These are phyloP conservation scores for Geotrichum bryndzae DNA, from an alignment of 1,139 yeast genomes.

Conservation along the genomic window DNA sequence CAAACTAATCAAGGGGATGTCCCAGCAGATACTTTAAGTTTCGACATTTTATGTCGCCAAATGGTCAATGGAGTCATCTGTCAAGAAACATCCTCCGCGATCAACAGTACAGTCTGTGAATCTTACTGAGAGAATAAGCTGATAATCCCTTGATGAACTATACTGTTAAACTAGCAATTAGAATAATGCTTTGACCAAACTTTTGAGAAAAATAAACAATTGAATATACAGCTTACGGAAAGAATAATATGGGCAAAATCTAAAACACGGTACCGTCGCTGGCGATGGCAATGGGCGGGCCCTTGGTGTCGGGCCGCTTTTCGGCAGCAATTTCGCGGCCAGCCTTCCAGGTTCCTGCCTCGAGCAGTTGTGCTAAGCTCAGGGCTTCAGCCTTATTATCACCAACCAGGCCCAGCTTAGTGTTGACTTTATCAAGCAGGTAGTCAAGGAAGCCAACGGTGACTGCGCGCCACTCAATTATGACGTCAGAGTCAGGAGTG, in stretches of 20 bases:
- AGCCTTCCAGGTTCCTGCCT: conserved; percentile 61
- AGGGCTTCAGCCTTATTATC: conserved; percentile 34
- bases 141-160: too few relatives aligned
- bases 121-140: too few relatives aligned
- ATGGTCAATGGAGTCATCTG: too few relatives aligned
- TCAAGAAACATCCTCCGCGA: too few relatives aligned
- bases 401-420: conserved; percentile 33
- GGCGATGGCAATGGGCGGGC: conserved; percentile 53
- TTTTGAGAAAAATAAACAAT: neutral
- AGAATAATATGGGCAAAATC: neutral
- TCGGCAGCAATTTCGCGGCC: conserved; percentile 51
- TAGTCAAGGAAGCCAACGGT: conserved; percentile 51
- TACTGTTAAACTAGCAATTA: too few relatives aligned
- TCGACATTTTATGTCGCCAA: too few relatives aligned
- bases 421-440: conserved; percentile 45
- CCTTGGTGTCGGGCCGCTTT: conserved; percentile 44
- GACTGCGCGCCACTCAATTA: conserved; percentile 60
- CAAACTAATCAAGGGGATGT: too few relatives aligned
- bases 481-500: conserved; percentile 48
- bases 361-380: conserved; percentile 50
- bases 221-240: neutral
- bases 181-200: neutral
- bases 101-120: too few relatives aligned
- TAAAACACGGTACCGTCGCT: conserved; percentile 58
- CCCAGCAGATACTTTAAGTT: too few relatives aligned